phyloP scores from a whole-genome alignment of 768 basidiomycete species.

The Leucocoprinus sp. region DNA sequence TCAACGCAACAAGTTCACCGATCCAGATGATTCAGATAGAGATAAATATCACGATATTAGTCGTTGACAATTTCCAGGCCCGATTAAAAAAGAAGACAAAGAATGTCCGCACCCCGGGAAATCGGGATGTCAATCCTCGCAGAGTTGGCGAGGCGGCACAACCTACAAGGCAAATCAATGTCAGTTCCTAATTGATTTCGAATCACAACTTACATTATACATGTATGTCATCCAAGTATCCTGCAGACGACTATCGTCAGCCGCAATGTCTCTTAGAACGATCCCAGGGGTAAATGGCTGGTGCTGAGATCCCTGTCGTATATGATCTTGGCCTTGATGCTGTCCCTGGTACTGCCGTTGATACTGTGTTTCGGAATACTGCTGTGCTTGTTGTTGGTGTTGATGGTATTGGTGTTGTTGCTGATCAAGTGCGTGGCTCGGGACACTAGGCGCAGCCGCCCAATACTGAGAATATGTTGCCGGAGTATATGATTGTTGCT shows the following conservation, averaged over 20 bases:
- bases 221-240: conserved; percentile 70
- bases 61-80: too few species aligned
- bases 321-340: background rate
- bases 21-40: too few species aligned
- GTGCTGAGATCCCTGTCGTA: conserved; percentile 16
- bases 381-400: conserved; percentile 7
- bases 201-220: conserved; percentile 34
- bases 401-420: too few species aligned
- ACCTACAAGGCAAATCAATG: conserved; percentile 22
- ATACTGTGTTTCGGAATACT: background rate
- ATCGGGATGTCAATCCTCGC: conserved; percentile 24
- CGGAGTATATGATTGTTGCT: conserved; percentile 5
- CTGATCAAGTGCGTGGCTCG: conserved; percentile 1
- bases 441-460: conserved; percentile 21
- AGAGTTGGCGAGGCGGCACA: conserved; percentile 33
- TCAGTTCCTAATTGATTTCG: background rate
- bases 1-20: too few species aligned
- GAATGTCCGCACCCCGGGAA: background rate
- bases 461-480: conserved; percentile 23
- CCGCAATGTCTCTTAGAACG: conserved; percentile 38
- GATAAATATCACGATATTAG: too few species aligned
- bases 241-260: conserved; percentile 48
- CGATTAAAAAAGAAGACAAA: background rate
- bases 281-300: conserved; percentile 40
- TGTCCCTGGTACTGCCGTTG: conserved; percentile 1